Evolutionary conservation across 1,139 yeast species (phyloP).

Genomic region (Suhomyces yuchorum): DNA sequence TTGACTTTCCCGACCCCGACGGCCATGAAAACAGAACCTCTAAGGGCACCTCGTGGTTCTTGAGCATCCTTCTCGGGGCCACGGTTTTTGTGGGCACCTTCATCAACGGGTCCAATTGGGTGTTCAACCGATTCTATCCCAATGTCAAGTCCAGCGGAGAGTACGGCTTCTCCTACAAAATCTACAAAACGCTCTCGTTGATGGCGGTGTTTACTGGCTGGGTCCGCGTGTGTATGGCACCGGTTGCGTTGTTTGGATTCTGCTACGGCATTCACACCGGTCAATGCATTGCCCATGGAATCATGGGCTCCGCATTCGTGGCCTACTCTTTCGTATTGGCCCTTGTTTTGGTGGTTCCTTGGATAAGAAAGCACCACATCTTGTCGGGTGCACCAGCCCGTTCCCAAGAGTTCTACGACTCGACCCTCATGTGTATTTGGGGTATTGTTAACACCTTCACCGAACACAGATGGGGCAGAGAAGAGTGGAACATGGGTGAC

Average conservation of each 20-base stretch:
- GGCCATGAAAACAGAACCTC: constrained; percentile 69
- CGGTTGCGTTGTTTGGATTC: constrained; percentile 82
- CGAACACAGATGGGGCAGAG: constrained; percentile 91
- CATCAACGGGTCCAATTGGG: constrained; percentile 53
- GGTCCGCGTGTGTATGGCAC: constrained; percentile 79
- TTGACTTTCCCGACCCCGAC: constrained; percentile 62
- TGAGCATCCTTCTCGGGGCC: constrained; percentile 46
- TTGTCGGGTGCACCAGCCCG: constrained; percentile 22
- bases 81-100: constrained; percentile 57
- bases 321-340: constrained; percentile 72
- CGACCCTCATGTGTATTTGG: constrained; percentile 79
- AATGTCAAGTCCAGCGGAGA: constrained; percentile 17
- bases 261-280: constrained; percentile 74
- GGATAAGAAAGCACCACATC: constrained; percentile 51
- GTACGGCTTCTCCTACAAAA: constrained; percentile 17
- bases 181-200: constrained; percentile 52
- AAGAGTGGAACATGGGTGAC: constrained; percentile 87
- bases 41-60: constrained; percentile 65
- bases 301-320: constrained; percentile 90
- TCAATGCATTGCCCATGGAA: constrained; percentile 94
- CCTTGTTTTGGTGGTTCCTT: constrained; percentile 68
- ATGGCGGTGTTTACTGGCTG: constrained; percentile 55
- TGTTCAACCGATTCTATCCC: constrained; percentile 43
- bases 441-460: constrained; percentile 94
- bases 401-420: constrained; percentile 87